Evolutionary conservation across 2,329 filamentous ascomycete species (phyloP), one percentile per base, ranked within the genome.

Genomic region (Gyromitra esculenta): DNA sequence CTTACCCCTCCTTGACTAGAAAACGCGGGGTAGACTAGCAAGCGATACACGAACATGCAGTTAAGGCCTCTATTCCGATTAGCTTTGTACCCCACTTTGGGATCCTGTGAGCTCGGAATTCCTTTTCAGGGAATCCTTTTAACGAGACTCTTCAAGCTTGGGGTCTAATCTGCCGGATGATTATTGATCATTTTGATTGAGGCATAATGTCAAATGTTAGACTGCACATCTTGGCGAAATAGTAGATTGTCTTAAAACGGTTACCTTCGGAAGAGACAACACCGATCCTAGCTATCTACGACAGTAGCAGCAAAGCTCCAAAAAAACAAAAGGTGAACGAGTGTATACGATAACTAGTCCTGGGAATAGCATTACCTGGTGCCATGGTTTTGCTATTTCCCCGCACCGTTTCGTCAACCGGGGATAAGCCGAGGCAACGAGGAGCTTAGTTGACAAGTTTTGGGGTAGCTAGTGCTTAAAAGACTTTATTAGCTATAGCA

Each of bases 241-340:
- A 62, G 57, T 62, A 62, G 57, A 18, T 41, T 62, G 35, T 41
- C 57, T 37, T 6, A 41, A 62, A 62, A 21, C 6, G 57, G 57
- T 62, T 43, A n/a, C 25, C 25, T 31, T 31, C 25, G 25, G 25
- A 31, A 31, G 25, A 4, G 4, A 31, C 25, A 31, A 31, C 25
- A 1, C 25, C 25, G 25, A 31, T 31, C 1, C 25, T 31, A 31
- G 25, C 25, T 31, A 4, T 4, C 25, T 3, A 31, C 25, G 25
- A 31, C 2, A 31, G 25, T 31, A 31, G 25, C 25, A 31, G 25
- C 1, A 4, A 31, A 31, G 25, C 25, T 2, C 25, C 43, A 9
- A 11, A 45, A 45, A 45, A 45, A 1, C 1, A 45, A 43, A 11
- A 9, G 43, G 11, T 15, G 15, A 4, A 31, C 4, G 25, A 31